phyloP scores from a whole-genome alignment of 768 basidiomycete genomes.

The Leccinum truebloodii region DNA sequence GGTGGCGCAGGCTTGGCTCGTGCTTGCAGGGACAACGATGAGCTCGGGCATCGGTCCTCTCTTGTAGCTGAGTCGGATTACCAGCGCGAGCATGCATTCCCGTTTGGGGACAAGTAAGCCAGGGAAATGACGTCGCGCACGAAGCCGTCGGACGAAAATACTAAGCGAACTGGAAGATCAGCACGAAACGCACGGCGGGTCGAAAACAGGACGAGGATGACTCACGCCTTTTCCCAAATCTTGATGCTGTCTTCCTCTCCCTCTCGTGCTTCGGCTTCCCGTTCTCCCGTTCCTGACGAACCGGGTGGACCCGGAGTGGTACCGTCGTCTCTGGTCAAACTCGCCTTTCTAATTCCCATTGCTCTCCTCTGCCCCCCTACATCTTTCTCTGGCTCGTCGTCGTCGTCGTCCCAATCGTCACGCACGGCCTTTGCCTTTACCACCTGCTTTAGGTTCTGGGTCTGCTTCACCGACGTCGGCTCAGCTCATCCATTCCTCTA shows the following conservation, averaged over 20 bases:
- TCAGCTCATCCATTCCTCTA: slow-evolving; percentile 4
- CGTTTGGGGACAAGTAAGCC: neutral
- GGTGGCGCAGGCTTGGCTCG: slow-evolving; percentile 48
- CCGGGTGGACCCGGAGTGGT: neutral
- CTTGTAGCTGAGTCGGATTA: slow-evolving; percentile 45
- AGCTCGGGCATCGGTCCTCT: slow-evolving; percentile 68
- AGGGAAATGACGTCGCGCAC: neutral
- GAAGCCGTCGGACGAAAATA: neutral
- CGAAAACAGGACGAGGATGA: slow-evolving; percentile 10
- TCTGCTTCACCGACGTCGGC: neutral
- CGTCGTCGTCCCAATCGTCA: slow-evolving; percentile 57
- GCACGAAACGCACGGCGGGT: slow-evolving; percentile 4
- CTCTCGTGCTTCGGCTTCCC: neutral
- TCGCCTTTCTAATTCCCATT: neutral
- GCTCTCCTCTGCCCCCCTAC: too few species aligned
- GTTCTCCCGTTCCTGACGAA: neutral
- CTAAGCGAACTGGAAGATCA: slow-evolving; percentile 13
- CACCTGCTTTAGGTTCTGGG: neutral
- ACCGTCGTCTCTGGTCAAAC: neutral
- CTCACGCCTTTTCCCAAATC: slow-evolving; percentile 74
- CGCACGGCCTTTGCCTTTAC: slow-evolving; percentile 27
- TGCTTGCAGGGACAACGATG: slow-evolving; percentile 44
- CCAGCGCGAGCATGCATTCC: neutral
- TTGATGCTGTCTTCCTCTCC: slow-evolving; percentile 39
- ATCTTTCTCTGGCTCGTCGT: slow-evolving; percentile 11